Percentiles rank a stretch among this genome's conserved stretches.
These are phyloP conservation scores for Fusarium sp. DNA, from an alignment of 2,329 filamentous ascomycete species.

Conservation along the genomic window DNA sequence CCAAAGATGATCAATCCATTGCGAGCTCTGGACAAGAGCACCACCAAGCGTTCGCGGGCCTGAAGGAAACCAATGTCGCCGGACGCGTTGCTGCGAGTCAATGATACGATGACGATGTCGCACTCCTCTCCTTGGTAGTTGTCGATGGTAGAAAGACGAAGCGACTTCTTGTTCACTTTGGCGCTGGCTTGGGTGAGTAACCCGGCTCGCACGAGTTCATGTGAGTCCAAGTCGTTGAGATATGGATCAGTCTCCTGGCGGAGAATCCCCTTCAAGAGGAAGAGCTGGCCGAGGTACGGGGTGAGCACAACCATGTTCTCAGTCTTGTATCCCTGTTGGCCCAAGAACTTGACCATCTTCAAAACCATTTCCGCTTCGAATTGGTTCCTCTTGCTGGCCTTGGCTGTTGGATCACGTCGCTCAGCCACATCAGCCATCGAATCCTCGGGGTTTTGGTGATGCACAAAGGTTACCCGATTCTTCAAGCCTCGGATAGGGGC, in stretches of 20 bases:
- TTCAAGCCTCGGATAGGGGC: slow-evolving; percentile 66
- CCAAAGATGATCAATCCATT: slow-evolving; percentile 77
- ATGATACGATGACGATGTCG: slow-evolving; percentile 75
- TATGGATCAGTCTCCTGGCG: slow-evolving; percentile 70
- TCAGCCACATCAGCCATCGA: slow-evolving; percentile 58
- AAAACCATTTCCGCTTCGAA: slow-evolving; percentile 77
- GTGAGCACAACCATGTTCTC: slow-evolving; percentile 76
- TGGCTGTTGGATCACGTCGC: slow-evolving; percentile 60
- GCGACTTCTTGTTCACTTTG: slow-evolving; percentile 60
- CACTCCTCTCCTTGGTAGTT: slow-evolving; percentile 85
- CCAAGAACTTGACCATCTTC: slow-evolving; percentile 73
- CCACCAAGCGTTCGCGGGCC: slow-evolving; percentile 75
- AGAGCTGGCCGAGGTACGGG: slow-evolving; percentile 78
- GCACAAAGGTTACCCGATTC: slow-evolving; percentile 73
- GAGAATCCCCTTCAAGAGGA: slow-evolving; percentile 65
- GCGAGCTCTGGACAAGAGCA: slow-evolving; percentile 75
- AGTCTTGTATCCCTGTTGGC: slow-evolving; percentile 77
- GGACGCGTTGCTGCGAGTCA: slow-evolving; percentile 73
- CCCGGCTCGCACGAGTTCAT: slow-evolving; percentile 70
- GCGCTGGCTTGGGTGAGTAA: slow-evolving; percentile 66
- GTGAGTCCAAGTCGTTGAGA: slow-evolving; percentile 76
- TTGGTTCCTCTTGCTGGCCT: slow-evolving; percentile 67
- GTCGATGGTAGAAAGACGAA: slow-evolving; percentile 78
- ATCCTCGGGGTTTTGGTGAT: slow-evolving; percentile 69
- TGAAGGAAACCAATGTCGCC: slow-evolving; percentile 79